Evolutionary conservation across 2,329 filamentous ascomycete genomes (phyloP), one percentile per base, ranked within the genome.

Genomic region (Colletotrichum tropicale): DNA sequence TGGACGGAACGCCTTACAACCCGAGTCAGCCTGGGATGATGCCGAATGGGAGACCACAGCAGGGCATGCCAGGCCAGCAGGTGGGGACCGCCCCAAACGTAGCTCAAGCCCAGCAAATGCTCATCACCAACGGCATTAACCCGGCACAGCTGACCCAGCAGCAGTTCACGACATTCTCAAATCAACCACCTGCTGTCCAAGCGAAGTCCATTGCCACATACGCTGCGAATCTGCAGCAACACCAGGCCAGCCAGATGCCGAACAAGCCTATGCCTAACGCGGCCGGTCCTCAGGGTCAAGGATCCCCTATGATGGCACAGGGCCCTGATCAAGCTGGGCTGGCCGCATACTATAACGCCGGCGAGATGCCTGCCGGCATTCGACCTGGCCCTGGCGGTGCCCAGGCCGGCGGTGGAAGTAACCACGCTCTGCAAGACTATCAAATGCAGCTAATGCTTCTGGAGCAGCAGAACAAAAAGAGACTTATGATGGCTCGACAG

Each of bases 391-490:
- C 88, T 32, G 88, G 86, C 52, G 87, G 84, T 73, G 85, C 84
- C 38, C 88, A 88, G 78, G 85, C 85, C 18, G 88, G 85, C 77
- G 89, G 85, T 79, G 89, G 87, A 66, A 94, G 93, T 84, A 96
- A 95, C 82, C 94, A 96, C 83, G 94, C 94, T 26, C 88, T 96
- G 61, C 94, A 96, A 84, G 94, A 97, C 83, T 96, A 96, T 81
- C 94, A 96, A 86, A 96, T 96, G 94, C 94, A 96, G 83, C 86
- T 96, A 82, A 96, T 96, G 94, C 86, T 96, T 66, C 89, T 96
- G 18, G 94, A 96, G 85, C 94, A 96, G 84, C 94, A 96, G 85
- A 96, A 96, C 80, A 96, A 96, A 88, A 96, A 96, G 85, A 89
- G 94, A 21, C 88, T 96, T 65, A 92, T 96, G 88, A 95, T 96